Percentiles rank a stretch among this genome's conserved stretches.
These are phyloP conservation scores for Wickerhamomyces alni DNA, from an alignment of 805 yeast genomes.

Conservation along the genomic window DNA sequence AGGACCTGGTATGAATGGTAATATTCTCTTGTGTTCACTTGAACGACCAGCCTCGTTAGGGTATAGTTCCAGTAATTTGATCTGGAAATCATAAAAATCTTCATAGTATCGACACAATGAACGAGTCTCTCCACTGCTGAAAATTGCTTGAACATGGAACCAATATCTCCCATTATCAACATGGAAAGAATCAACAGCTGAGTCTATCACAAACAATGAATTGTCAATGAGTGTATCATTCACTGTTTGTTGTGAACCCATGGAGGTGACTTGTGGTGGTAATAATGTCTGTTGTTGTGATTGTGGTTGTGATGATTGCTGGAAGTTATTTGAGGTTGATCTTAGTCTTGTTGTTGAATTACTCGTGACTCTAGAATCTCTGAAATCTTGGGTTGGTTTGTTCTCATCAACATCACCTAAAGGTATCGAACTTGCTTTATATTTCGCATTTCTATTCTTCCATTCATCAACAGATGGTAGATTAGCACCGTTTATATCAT, in stretches of 20 bases:
- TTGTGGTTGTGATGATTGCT: conserved; percentile 4
- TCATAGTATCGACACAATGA: conserved; percentile 85
- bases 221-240: conserved; percentile 6
- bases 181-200: conserved; percentile 73
- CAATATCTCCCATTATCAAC: conserved; percentile 85
- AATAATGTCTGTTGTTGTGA: conserved; percentile 5
- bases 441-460: conserved; percentile 86
- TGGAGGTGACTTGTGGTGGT: too few relatives aligned
- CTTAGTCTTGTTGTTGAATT: conserved; percentile 1
- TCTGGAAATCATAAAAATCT: conserved; percentile 93
- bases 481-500: conserved; percentile 57
- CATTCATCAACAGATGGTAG: conserved; percentile 94
- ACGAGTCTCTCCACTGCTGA: conserved; percentile 64
- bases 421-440: conserved; percentile 84
- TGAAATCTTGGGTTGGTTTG: conserved; percentile 1
- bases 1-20: conserved; percentile 97
- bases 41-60: conserved; percentile 88
- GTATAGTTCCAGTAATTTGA: conserved; percentile 70
- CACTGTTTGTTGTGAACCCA: not conserved
- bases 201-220: conserved; percentile 29
- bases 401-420: conserved; percentile 49
- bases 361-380: conserved; percentile 5
- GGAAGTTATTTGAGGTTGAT: not conserved
- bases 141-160: conserved; percentile 66
- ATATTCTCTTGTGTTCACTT: conserved; percentile 65